phyloP scores from a whole-genome alignment of 2,329 filamentous ascomycete species.

The Xylariaceae sp. region DNA sequence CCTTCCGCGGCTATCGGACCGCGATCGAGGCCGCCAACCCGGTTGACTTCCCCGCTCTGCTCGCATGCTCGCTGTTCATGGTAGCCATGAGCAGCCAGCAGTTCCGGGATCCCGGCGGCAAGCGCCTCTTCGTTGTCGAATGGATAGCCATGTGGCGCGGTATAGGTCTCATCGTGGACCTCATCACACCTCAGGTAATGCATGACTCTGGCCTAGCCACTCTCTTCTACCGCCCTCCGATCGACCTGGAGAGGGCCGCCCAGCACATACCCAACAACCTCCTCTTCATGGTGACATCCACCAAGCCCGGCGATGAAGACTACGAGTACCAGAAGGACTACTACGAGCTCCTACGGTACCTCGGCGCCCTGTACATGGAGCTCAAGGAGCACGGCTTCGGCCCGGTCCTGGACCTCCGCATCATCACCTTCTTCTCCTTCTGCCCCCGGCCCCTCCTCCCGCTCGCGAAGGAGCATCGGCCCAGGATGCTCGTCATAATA shows the following conservation, averaged over 20 bases:
- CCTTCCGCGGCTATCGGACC: conserved; percentile 46
- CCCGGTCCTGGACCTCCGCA: conserved; percentile 41
- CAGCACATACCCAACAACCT: conserved; percentile 42
- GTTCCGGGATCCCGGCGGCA: conserved; percentile 43
- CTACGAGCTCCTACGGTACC: conserved; percentile 41
- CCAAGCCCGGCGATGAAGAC: conserved; percentile 39
- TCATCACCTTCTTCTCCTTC: conserved; percentile 50
- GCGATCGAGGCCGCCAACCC: conserved; percentile 44
- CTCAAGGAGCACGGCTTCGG: conserved; percentile 39
- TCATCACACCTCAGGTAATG: conserved; percentile 30
- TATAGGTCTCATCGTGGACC: conserved; percentile 43
- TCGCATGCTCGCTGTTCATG: conserved; percentile 47
- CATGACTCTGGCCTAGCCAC: conserved; percentile 39
- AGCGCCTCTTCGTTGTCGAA: conserved; percentile 46
- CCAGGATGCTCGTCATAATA: conserved; percentile 46
- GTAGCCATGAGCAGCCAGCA: conserved; percentile 45
- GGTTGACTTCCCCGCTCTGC: conserved; percentile 42
- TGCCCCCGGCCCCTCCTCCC: conserved; percentile 40
- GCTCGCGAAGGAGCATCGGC: conserved; percentile 36
- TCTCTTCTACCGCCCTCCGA: conserved; percentile 45
- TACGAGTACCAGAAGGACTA: conserved; percentile 36
- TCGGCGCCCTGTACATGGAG: conserved; percentile 48
- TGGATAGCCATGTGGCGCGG: conserved; percentile 54
- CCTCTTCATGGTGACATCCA: conserved; percentile 44
- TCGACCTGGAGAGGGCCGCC: conserved; percentile 40